Percentiles rank a stretch among this genome's conserved stretches.
phyloP scores from a whole-genome alignment of 345 rosid genomes.

The Pseudoturritis turrita region DNA sequence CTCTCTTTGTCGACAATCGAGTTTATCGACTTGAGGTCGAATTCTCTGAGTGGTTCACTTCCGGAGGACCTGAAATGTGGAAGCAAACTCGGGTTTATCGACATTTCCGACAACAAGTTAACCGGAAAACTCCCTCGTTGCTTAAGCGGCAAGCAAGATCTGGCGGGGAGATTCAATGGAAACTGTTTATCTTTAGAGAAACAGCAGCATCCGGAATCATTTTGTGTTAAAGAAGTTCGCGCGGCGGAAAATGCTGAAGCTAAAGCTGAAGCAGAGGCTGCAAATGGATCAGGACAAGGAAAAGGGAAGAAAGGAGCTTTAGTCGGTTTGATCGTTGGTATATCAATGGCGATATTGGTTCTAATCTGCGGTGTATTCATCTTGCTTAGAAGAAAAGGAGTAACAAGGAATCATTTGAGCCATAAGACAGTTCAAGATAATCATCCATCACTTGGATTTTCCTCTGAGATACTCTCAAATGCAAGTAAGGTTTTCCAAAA shows the following conservation, averaged over 20 bases:
- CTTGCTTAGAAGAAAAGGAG: conserved; percentile 36
- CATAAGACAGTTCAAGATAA: conserved; percentile 45
- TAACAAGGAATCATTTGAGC: conserved; percentile 48
- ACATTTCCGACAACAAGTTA: conserved; percentile 55
- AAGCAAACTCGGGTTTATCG: conserved; percentile 47
- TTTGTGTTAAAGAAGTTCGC: conserved; percentile 39
- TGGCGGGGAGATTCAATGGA: conserved; percentile 36
- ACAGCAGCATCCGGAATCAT: conserved; percentile 50
- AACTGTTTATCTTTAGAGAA: conserved; percentile 52
- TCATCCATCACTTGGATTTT: conserved; percentile 38
- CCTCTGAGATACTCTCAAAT: conserved; percentile 50
- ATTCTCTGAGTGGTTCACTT: conserved; percentile 51
- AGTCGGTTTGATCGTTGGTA: conserved; percentile 38
- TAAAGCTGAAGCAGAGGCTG: conserved; percentile 19
- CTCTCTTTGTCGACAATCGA: conserved; percentile 49
- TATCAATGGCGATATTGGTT: conserved; percentile 32
- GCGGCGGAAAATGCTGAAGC: conserved; percentile 13
- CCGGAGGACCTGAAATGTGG: conserved; percentile 48
- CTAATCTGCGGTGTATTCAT: conserved; percentile 36
- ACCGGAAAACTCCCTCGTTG: conserved; percentile 57
- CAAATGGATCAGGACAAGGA: conserved; percentile 24
- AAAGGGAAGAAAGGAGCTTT: conserved; percentile 39
- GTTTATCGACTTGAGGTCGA: conserved; percentile 54
- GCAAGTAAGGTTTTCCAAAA: conserved; percentile 44
- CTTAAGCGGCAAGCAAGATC: conserved; percentile 33